These are phyloP conservation scores for Teunomyces funiuensis DNA, from an alignment of 805 yeast species.

Conservation along the genomic window DNA sequence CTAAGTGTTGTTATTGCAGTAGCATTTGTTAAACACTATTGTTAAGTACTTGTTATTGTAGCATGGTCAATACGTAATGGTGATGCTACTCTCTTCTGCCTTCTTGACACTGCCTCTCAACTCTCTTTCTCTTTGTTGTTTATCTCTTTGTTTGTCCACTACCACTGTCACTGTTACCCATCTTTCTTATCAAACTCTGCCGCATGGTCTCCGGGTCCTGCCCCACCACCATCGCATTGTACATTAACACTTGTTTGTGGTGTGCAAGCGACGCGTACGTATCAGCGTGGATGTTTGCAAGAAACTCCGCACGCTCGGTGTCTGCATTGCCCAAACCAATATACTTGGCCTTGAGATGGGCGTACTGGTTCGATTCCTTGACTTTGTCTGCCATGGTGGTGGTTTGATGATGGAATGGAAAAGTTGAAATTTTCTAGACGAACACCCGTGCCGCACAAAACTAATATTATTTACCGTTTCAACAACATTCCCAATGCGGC, in stretches of 20 bases:
- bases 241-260: constrained; percentile 54
- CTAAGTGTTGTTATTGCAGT: too few species aligned
- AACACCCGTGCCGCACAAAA: too few species aligned
- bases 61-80: too few species aligned
- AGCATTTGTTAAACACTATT: too few species aligned
- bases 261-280: constrained; percentile 62
- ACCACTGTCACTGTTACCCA: constrained; percentile 18
- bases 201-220: constrained; percentile 33
- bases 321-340: constrained; percentile 76
- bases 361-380: constrained; percentile 57
- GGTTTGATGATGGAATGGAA: too few species aligned
- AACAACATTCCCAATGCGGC: neutral
- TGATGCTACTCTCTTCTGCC: neutral
- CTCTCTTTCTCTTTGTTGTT: neutral
- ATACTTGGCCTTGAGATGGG: constrained; percentile 57
- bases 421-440: too few species aligned
- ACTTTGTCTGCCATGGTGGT: constrained; percentile 58
- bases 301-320: constrained; percentile 69
- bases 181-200: constrained; percentile 33
- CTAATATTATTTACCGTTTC: neutral
- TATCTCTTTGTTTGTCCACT: constrained; percentile 13
- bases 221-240: constrained; percentile 52
- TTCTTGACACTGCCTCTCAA: neutral
- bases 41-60: neutral
- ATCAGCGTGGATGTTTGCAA: constrained; percentile 64